These are phyloP conservation scores for Talaromyces adpressus DNA, from an alignment of 495 filamentous ascomycete genomes.

Conservation along the genomic window DNA sequence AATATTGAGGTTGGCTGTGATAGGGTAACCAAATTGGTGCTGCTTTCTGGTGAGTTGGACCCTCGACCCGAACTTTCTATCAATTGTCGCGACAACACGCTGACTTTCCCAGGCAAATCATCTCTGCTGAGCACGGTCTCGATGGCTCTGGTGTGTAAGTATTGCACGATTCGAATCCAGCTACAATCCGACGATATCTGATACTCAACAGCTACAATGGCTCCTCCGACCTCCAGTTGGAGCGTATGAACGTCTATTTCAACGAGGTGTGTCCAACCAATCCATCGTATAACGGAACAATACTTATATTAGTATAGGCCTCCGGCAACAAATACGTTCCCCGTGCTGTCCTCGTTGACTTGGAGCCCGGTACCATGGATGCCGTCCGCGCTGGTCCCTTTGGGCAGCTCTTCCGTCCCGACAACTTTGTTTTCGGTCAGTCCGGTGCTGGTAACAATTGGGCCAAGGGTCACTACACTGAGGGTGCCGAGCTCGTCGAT, in stretches of 20 bases:
- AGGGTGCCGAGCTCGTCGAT: slow-evolving; percentile 98
- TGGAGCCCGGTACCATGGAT: slow-evolving; percentile 98
- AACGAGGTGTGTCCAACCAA: slow-evolving; percentile 71
- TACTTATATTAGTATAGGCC: slow-evolving; percentile 49
- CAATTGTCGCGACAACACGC: slow-evolving; percentile 17
- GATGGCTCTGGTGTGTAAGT: slow-evolving; percentile 90
- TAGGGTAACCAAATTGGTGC: slow-evolving; percentile 99
- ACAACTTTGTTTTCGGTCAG: slow-evolving; percentile 99
- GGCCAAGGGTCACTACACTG: slow-evolving; percentile 99
- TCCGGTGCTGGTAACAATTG: slow-evolving; percentile 99
- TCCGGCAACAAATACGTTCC: slow-evolving; percentile 98
- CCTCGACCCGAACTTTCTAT: slow-evolving; percentile 9
- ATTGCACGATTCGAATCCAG: background rate
- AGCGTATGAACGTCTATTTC: slow-evolving; percentile 99
- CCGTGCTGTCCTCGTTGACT: slow-evolving; percentile 97
- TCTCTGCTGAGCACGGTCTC: slow-evolving; percentile 98
- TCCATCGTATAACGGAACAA: background rate
- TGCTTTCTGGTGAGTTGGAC: slow-evolving; percentile 79
- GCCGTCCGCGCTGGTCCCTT: slow-evolving; percentile 98
- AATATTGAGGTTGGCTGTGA: slow-evolving; percentile 8
- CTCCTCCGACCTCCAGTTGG: slow-evolving; percentile 94
- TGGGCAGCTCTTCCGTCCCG: slow-evolving; percentile 98
- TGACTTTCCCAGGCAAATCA: slow-evolving; percentile 65
- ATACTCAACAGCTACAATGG: slow-evolving; percentile 76
- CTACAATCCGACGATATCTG: background rate